Base-by-base conservation (phyloP, 805 yeast species). In the Barnettozyma siamensis region DNA sequence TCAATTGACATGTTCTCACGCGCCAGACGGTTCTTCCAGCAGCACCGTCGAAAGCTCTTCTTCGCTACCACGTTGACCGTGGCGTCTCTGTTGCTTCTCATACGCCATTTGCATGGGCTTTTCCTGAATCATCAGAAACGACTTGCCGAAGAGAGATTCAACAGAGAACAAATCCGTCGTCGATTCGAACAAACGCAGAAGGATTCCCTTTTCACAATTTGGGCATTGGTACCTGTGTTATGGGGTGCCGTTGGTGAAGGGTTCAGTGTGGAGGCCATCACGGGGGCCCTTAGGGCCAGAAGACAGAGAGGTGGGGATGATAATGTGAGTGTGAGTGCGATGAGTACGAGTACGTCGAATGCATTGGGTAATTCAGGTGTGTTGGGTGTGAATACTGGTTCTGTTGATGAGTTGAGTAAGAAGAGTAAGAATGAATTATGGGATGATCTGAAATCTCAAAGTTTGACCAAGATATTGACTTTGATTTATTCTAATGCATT, bases 101-200 rank as follows among this genome's bases (percentile, higher is more conserved):
- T 70, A 11, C 64, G 66, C 18, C 73, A 66, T 49, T 60, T 76
- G 16, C 64, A 66, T 41, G 51, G 58, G 41, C 73, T 75, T 55
- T 57, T 78, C 32, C 48, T 58, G 12, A 76, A 74, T 50, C 63
- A 73, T 33, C 83, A 78, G 50, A 65, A 71, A 39, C 65, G 70
- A 35, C 51, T 79, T 31, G 65, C 72, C 35, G 76, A 76, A 48
- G 83, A 80, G 60, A 72, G 76, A 33, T 72, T 76, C 39, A 75
- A 83, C 18, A 69, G 73, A 38, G 86, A 80, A 48, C 83, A 78
- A 51, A 83, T 89, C 44, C 81, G 81, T 51, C 72, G 93, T 51
- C 67, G 97, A 43, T 91, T 88, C 54, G 79, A 83, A 38, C 96
- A 88, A 66, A 91, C 96, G 10, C 97, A 89, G 56, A 80, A 81